Conservation (phyloP, 2,329 filamentous ascomycete genomes). For the Fusarium paranaense region DNA sequence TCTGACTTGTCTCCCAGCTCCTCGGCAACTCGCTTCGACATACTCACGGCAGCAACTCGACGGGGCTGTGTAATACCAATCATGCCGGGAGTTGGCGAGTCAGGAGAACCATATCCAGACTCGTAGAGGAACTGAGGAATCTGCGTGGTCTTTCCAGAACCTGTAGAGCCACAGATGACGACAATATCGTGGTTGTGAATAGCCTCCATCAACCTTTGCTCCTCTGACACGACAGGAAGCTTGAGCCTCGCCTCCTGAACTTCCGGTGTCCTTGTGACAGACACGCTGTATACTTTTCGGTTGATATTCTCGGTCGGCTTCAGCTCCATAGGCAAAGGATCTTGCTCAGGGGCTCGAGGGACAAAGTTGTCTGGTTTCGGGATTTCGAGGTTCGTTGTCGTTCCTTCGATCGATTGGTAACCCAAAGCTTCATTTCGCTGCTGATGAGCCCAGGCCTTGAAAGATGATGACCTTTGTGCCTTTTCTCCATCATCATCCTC, state of each 20-base stretch:
- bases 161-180: conserved; percentile 93
- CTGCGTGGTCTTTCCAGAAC: conserved; percentile 97
- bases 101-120: conserved; percentile 85
- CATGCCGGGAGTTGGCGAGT: conserved; percentile 86
- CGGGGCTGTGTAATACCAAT: conserved; percentile 96
- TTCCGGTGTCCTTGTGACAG: conserved; percentile 75
- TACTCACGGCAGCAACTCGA: conserved; percentile 94
- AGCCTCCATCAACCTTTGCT: conserved; percentile 98
- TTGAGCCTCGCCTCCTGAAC: conserved; percentile 83
- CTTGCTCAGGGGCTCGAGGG: conserved; percentile 75
- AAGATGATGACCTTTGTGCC: conserved; percentile 68
- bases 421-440: conserved; percentile 88
- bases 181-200: conserved; percentile 92
- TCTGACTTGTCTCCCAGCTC: conserved; percentile 84
- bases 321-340: conserved; percentile 76
- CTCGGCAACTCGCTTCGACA: conserved; percentile 90
- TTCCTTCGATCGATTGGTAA: conserved; percentile 61
- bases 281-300: conserved; percentile 81
- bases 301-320: conserved; percentile 68
- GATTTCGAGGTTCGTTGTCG: conserved; percentile 59
- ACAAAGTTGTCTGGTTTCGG: conserved; percentile 72
- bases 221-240: conserved; percentile 91
- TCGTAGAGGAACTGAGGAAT: conserved; percentile 97
- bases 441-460: conserved; percentile 92
- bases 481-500: conserved; percentile 47